Percentiles rank a stretch among this genome's conserved stretches.
These are phyloP conservation scores for Tetracladium marchalianum DNA, from an alignment of 495 filamentous ascomycete genomes.

Conservation along the genomic window DNA sequence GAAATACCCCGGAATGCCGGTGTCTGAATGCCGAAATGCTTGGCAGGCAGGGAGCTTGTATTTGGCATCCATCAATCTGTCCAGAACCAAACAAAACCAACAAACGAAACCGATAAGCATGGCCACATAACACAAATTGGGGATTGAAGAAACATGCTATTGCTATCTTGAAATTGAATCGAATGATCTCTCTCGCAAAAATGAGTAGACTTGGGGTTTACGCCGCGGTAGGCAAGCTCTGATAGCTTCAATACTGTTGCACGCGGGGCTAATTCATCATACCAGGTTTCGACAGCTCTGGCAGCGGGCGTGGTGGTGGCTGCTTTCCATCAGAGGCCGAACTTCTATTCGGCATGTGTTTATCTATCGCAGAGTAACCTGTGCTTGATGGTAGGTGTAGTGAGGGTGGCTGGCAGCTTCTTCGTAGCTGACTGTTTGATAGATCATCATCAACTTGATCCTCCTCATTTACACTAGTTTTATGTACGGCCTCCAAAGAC, in stretches of 20 bases:
- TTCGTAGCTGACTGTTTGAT: conserved; percentile 5
- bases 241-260: background rate
- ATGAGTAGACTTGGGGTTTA: conserved; percentile 29
- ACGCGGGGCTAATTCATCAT: conserved; percentile 5
- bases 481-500: conserved; percentile 77
- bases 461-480: conserved; percentile 66
- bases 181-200: background rate
- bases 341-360: conserved; percentile 95
- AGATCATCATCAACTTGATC: conserved; percentile 85
- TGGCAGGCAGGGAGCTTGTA: too few relatives aligned
- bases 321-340: conserved; percentile 87
- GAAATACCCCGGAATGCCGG: too few relatives aligned
- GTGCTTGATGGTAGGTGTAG: conserved; percentile 61
- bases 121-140: background rate
- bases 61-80: too few relatives aligned
- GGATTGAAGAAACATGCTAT: background rate
- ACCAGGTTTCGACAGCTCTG: conserved; percentile 52
- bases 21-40: too few relatives aligned
- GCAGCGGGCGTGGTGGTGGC: conserved; percentile 76
- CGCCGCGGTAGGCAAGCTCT: conserved; percentile 37
- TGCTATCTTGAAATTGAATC: too few relatives aligned
- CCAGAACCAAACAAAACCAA: too few relatives aligned
- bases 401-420: background rate
- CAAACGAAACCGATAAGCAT: too few relatives aligned
- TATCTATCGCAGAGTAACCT: conserved; percentile 93